A percentile compares a stretch with the other conserved stretches of the same genome.
Evolutionary conservation across 1,284 basidiomycete species (phyloP).

Genomic region (Fomes fomentarius): DNA sequence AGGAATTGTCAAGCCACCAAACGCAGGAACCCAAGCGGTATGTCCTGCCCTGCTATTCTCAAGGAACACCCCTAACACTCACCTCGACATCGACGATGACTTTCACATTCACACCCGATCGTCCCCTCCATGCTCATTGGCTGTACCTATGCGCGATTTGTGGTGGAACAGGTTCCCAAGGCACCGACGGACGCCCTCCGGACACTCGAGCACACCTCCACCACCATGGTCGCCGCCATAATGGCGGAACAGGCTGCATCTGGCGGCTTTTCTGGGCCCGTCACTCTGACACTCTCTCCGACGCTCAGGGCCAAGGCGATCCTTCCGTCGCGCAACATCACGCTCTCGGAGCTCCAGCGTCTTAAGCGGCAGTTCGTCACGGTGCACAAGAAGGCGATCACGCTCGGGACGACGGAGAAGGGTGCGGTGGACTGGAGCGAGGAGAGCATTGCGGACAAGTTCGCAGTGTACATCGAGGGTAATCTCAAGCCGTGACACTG

Average conservation of each 20-base stretch:
- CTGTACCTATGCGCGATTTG: no score
- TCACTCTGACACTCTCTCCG: conserved; percentile 52
- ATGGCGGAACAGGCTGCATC: conserved; percentile 57
- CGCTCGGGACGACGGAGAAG: conserved; percentile 80
- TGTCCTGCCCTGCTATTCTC: conserved; percentile 30
- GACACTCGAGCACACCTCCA: conserved; percentile 74
- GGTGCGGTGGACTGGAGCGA: conserved; percentile 80
- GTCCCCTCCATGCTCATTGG: no score
- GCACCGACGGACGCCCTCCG: conserved; percentile 85
- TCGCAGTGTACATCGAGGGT: conserved; percentile 81
- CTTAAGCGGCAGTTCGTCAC: conserved; percentile 88
- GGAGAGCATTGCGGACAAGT: conserved; percentile 72
- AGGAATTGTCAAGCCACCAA: conserved; percentile 84
- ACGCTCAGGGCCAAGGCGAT: conserved; percentile 45
- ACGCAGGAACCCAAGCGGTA: conserved; percentile 83
- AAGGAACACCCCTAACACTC: not conserved
- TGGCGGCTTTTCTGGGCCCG: conserved; percentile 52
- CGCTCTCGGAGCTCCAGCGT: conserved; percentile 84
- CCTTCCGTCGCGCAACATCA: conserved; percentile 71
- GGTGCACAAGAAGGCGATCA: conserved; percentile 87
- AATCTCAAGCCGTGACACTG: conserved; percentile 50
- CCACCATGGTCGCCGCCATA: conserved; percentile 68
- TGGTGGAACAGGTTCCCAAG: conserved; percentile 58
- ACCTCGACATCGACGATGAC: no score
- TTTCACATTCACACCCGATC: no score